Evolutionary conservation across 2,329 filamentous ascomycete genomes (phyloP), one percentile per base, ranked within the genome.

Genomic region (Ophiostoma australiae): DNA sequence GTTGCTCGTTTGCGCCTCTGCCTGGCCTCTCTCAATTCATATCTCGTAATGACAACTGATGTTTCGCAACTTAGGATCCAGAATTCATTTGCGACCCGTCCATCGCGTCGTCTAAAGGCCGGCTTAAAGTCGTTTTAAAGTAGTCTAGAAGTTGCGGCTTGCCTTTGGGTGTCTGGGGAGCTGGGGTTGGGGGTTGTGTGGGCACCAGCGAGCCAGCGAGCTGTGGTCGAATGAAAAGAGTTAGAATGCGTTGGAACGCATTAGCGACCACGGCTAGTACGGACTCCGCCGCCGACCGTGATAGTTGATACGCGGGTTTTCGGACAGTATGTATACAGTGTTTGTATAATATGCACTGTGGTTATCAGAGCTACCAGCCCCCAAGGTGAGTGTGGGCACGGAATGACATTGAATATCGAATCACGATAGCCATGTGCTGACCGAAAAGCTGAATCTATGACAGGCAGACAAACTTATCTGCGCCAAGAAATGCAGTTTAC

Each of bases 221-320:
- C 52, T 58, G 52, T 58, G n/a, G 52, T 27, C 52, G 52, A 58
- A 58, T 58, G n/a, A 58, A 13, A 58, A 58, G 52, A 27, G 52
- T 1, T 23, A 41, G 63, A 39, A 23, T 66, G 35, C 63, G 35
- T 39, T 66, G 35, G 63, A 65, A n/a, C 35, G 31, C 20, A 13
- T 66, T 66, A 23, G 63, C 58, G 58, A 63, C 48, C 31, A 66
- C 66, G 37, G 66, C 37, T 67, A 67, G 66, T 20, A 48, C 66
- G 66, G 66, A 67, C 66, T 67, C 66, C 66, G 66, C 66, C 66
- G 66, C 39, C 39, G 66, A 67, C 66, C 66, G 66, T 48, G 39
- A 67, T 67, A 23, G 20, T 67, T 23, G 35, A 33, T 39, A 66
- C 63, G 63, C 66, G 65, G 35, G 23, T 17, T 67, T 67, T 67